Percentiles rank a stretch among this genome's conserved stretches.
Evolutionary conservation across 2,329 filamentous ascomycete species (phyloP).

Genomic region (Diaporthe batatas): DNA sequence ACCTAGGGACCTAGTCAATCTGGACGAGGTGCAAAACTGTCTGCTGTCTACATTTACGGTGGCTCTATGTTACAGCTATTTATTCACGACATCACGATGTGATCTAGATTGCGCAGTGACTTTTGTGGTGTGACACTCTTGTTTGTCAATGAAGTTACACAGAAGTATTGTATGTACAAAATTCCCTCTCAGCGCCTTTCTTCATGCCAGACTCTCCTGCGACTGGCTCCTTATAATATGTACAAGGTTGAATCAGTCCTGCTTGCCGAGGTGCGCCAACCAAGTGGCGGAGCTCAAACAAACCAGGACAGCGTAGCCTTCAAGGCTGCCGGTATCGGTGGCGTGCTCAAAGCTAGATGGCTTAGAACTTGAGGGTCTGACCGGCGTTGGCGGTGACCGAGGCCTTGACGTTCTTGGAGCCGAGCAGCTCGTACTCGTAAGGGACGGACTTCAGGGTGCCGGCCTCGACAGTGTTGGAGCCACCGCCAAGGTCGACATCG

Average conservation of each 20-base stretch:
- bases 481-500: conserved; percentile 60
- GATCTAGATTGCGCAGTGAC: neutral
- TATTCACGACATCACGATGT: neutral
- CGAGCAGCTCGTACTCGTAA: conserved; percentile 67
- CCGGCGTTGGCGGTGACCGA: conserved; percentile 57
- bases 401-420: conserved; percentile 60
- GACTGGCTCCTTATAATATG: conserved; percentile 28
- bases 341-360: neutral
- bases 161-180: conserved; percentile 32
- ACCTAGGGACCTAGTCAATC: too few species aligned
- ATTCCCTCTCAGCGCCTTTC: conserved; percentile 3
- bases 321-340: neutral
- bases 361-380: conserved; percentile 53
- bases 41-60: neutral
- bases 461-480: conserved; percentile 60
- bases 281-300: conserved; percentile 1
- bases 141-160: conserved; percentile 29
- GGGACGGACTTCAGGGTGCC: conserved; percentile 66
- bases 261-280: neutral
- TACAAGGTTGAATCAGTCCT: conserved; percentile 34
- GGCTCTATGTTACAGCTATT: too few species aligned
- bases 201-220: conserved; percentile 31
- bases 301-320: conserved; percentile 13
- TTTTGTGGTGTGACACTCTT: conserved; percentile 2
- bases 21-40: too few species aligned